Conservation (phyloP, 2,329 filamentous ascomycete genomes). For the Fusarium phyllophilum region DNA sequence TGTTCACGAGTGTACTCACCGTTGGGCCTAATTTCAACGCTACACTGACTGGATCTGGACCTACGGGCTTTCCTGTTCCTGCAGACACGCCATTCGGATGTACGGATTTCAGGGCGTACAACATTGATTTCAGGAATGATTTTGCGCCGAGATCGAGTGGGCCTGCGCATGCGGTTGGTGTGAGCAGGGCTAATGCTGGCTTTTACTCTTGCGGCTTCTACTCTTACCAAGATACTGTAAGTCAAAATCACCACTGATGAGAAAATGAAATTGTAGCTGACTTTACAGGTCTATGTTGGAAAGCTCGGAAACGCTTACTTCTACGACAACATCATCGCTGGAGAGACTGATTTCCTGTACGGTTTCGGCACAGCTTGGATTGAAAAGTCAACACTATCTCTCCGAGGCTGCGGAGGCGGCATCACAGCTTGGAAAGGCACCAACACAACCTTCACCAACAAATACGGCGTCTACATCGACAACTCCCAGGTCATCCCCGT, state of each 20-base stretch:
- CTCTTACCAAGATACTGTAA: constrained; percentile 73
- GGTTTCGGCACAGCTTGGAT: constrained; percentile 74
- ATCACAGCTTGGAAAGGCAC: constrained; percentile 74
- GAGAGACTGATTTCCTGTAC: constrained; percentile 75
- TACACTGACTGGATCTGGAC: constrained; percentile 68
- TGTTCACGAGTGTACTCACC: constrained; percentile 69
- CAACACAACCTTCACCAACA: constrained; percentile 73
- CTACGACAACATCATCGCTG: constrained; percentile 67
- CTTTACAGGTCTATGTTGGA: constrained; percentile 66
- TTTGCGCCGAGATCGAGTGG: constrained; percentile 62
- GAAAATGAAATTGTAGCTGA: too few species aligned
- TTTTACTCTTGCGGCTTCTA: constrained; percentile 75
- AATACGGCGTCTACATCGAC: constrained; percentile 73
- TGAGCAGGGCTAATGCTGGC: constrained; percentile 71
- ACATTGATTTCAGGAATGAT: constrained; percentile 72
- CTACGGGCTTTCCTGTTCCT: constrained; percentile 70
- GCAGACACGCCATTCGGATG: constrained; percentile 71
- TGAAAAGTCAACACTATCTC: constrained; percentile 61
- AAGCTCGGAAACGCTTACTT: constrained; percentile 75
- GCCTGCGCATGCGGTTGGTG: constrained; percentile 68
- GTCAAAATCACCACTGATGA: constrained; percentile 1
- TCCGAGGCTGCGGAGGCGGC: constrained; percentile 72
- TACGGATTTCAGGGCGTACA: constrained; percentile 71
- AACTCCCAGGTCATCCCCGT: constrained; percentile 63
- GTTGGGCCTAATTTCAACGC: constrained; percentile 72